Conservation (phyloP, 2,329 filamentous ascomycete species). For the Septoria linicola region DNA sequence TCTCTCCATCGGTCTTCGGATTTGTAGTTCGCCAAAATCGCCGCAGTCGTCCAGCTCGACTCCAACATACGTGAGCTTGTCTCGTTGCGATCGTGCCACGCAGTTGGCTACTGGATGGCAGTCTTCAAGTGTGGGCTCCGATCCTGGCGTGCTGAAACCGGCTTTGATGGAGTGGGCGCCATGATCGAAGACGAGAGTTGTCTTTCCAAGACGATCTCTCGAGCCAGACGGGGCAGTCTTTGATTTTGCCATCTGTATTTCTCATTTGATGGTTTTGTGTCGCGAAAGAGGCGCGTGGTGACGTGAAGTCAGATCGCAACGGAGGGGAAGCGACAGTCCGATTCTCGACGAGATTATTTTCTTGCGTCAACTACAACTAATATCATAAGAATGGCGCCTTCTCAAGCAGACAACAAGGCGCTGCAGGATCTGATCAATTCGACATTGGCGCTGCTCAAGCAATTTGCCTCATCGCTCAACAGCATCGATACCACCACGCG, state of each 20-base stretch:
- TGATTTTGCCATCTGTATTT: slow-evolving; percentile 16
- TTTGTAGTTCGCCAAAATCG: slow-evolving; percentile 86
- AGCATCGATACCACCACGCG: slow-evolving; percentile 23
- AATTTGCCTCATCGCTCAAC: slow-evolving; percentile 35
- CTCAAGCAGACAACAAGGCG: slow-evolving; percentile 26
- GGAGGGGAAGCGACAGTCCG: neutral
- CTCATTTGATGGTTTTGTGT: neutral
- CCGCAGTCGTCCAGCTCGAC: slow-evolving; percentile 74
- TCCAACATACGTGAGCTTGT: slow-evolving; percentile 74
- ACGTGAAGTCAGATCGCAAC: slow-evolving; percentile 16
- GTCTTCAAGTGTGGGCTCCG: slow-evolving; percentile 42
- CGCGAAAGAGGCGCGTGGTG: slow-evolving; percentile 10
- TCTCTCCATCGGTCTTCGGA: slow-evolving; percentile 87
- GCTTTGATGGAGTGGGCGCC: slow-evolving; percentile 90
- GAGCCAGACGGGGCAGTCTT: slow-evolving; percentile 5
- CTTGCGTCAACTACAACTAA: neutral
- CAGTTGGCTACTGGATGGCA: slow-evolving; percentile 83
- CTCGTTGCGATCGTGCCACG: slow-evolving; percentile 74
- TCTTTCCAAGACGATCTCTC: slow-evolving; percentile 23
- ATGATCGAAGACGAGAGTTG: slow-evolving; percentile 87
- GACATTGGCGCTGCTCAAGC: slow-evolving; percentile 35
- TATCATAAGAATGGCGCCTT: slow-evolving; percentile 29
- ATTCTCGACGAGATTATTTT: neutral
- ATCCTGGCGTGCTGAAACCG: slow-evolving; percentile 58
- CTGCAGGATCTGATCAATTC: slow-evolving; percentile 35